Evolutionary conservation across 768 basidiomycete species (phyloP).

Genomic region (Fistulinella prunicolor): DNA sequence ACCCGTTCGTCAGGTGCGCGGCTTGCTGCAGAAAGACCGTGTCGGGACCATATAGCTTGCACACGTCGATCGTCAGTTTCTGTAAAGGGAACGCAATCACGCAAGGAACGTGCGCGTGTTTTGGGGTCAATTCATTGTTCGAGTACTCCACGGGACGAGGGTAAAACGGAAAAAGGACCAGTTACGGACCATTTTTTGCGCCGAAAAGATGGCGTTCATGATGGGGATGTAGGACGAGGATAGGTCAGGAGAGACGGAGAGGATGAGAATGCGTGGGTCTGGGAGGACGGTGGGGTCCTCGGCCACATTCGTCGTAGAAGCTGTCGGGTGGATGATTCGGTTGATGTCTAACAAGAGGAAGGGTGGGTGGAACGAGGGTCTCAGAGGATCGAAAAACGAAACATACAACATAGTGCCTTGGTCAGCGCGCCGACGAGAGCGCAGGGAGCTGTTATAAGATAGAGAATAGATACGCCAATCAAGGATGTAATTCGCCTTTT

Average conservation of each 20-base stretch:
- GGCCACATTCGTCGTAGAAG: conserved; percentile 25
- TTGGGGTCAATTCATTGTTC: no score
- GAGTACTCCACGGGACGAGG: no score
- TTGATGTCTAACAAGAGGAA: conserved; percentile 57
- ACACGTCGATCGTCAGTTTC: conserved; percentile 97
- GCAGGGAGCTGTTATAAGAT: conserved; percentile 57
- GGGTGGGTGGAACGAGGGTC: not conserved
- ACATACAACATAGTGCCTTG: conserved; percentile 87
- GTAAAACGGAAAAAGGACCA: not conserved
- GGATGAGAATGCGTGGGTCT: conserved; percentile 64
- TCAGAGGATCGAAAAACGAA: not conserved
- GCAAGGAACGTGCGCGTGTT: no score
- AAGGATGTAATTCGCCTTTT: no score
- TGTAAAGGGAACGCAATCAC: conserved; percentile 37
- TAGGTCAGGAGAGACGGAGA: conserved; percentile 90
- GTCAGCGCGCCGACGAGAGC: conserved; percentile 86
- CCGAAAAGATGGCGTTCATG: conserved; percentile 99
- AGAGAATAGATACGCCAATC: not conserved
- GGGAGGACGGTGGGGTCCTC: conserved; percentile 34
- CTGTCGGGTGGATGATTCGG: conserved; percentile 42
- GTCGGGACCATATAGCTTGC: conserved; percentile 85
- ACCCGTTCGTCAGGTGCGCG: conserved; percentile 90
- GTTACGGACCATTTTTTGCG: conserved; percentile 79
- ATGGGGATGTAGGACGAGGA: conserved; percentile 93
- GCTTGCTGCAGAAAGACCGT: conserved; percentile 98